These are phyloP conservation scores for Emergomyces pasteurianus DNA, from an alignment of 2,329 filamentous ascomycete genomes.

Conservation along the genomic window DNA sequence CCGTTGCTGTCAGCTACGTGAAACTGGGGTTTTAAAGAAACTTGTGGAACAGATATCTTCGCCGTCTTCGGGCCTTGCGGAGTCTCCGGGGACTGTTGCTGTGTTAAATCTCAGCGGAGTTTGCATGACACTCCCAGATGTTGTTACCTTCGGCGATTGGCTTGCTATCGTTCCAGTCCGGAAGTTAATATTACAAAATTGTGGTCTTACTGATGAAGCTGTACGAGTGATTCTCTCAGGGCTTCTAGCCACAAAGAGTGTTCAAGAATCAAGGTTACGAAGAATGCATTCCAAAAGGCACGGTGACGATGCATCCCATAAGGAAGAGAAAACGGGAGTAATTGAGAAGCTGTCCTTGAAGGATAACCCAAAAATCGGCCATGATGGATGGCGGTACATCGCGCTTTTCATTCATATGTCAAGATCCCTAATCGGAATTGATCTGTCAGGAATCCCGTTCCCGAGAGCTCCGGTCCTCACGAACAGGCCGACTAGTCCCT, in stretches of 20 bases:
- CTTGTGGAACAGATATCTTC: conserved; percentile 78
- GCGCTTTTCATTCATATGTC: conserved; percentile 85
- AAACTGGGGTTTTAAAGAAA: conserved; percentile 83
- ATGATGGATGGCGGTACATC: conserved; percentile 84
- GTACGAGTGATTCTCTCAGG: conserved; percentile 77
- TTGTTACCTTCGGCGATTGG: conserved; percentile 84
- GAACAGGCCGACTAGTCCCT: conserved; percentile 14
- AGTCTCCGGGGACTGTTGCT: conserved; percentile 61
- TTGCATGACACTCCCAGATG: conserved; percentile 68
- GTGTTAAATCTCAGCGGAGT: conserved; percentile 78
- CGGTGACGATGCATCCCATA: conserved; percentile 18
- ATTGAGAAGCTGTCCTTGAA: conserved; percentile 81
- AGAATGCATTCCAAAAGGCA: conserved; percentile 29
- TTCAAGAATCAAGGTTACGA: conserved; percentile 44
- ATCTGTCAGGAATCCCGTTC: conserved; percentile 75
- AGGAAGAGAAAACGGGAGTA: conserved; percentile 45
- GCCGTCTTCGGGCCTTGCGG: conserved; percentile 50
- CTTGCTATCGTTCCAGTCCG: conserved; percentile 84
- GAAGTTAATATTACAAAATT: conserved; percentile 76
- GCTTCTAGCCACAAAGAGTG: conserved; percentile 64
- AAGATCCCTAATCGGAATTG: conserved; percentile 70
- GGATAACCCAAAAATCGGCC: conserved; percentile 73
- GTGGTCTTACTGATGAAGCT: conserved; percentile 75
- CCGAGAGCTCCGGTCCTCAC: conserved; percentile 36
- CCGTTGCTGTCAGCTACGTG: conserved; percentile 83